phyloP scores from a whole-genome alignment of 257 asterid genomes.

The Gentiana macrophylla region DNA sequence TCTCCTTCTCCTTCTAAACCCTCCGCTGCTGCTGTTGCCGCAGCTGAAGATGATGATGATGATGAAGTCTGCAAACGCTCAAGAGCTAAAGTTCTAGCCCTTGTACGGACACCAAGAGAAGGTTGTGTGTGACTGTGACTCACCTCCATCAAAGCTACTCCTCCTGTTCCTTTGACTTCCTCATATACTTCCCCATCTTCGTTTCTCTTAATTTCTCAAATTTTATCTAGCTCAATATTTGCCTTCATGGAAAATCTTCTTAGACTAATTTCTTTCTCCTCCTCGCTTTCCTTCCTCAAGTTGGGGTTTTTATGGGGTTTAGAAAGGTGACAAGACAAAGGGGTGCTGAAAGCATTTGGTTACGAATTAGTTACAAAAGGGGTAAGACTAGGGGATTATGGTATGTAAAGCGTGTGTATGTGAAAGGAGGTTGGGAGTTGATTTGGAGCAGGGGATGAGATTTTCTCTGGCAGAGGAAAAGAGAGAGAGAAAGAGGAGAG shows the following conservation, averaged over 20 bases:
- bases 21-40: background rate
- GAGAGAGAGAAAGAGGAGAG: slow-evolving; percentile 1
- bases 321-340: no score
- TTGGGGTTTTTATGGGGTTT: background rate
- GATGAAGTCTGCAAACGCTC: slow-evolving; percentile 19
- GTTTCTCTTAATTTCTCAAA: background rate
- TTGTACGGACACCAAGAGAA: slow-evolving; percentile 21
- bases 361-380: slow-evolving; percentile 11
- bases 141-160: slow-evolving; percentile 15
- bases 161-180: slow-evolving; percentile 18
- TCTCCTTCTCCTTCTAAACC: background rate
- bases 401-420: no score
- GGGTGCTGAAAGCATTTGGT: background rate
- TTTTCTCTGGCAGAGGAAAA: slow-evolving; percentile 10
- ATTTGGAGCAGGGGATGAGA: background rate
- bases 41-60: background rate
- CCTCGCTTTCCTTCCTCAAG: background rate
- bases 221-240: background rate
- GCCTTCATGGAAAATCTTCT: no score
- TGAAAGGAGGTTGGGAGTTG: no score
- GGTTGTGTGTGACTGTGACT: slow-evolving; percentile 10
- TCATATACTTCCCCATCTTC: slow-evolving; percentile 26
- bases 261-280: background rate
- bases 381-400: background rate
- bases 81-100: slow-evolving; percentile 24